These are phyloP conservation scores for Avena atlantica DNA, from an alignment of 176 grass and related monocot species.

Conservation along the genomic window DNA sequence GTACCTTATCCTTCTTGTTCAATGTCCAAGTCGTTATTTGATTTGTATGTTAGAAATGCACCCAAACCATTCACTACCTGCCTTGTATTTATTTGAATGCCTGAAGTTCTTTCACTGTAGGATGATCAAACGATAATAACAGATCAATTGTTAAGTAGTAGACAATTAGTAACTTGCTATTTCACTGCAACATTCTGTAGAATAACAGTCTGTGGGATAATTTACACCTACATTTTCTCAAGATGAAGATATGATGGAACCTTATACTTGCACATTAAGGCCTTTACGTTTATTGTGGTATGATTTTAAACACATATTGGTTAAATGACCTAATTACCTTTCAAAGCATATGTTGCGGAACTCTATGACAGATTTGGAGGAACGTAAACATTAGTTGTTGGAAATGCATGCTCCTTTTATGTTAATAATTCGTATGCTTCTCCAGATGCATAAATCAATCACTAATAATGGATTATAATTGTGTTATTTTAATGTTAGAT, in stretches of 20 bases:
- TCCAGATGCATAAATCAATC: neutral
- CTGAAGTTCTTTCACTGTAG: neutral
- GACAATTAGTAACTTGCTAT: neutral
- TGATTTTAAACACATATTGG: neutral
- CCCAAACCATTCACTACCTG: neutral
- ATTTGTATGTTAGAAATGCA: constrained; percentile 4
- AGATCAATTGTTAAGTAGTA: neutral
- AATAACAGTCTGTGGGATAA: neutral
- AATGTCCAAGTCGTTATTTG: neutral
- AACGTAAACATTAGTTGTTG: neutral
- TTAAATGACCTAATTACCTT: neutral
- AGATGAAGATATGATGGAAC: constrained; percentile 6
- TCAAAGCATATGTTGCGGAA: neutral
- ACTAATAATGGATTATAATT: neutral
- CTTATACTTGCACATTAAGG: neutral
- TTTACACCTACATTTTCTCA: neutral
- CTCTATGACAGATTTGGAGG: neutral
- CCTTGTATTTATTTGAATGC: neutral
- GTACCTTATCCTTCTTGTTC: constrained; percentile 34
- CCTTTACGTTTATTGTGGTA: neutral
- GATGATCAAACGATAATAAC: neutral
- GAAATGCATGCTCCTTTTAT: constrained; percentile 2
- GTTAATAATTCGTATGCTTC: neutral
- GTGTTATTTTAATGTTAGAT: neutral
- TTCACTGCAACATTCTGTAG: neutral